These are phyloP conservation scores for Basidiobolus meristosporus DNA, from an alignment of 371 early-diverging fungal genomes.

Conservation along the genomic window DNA sequence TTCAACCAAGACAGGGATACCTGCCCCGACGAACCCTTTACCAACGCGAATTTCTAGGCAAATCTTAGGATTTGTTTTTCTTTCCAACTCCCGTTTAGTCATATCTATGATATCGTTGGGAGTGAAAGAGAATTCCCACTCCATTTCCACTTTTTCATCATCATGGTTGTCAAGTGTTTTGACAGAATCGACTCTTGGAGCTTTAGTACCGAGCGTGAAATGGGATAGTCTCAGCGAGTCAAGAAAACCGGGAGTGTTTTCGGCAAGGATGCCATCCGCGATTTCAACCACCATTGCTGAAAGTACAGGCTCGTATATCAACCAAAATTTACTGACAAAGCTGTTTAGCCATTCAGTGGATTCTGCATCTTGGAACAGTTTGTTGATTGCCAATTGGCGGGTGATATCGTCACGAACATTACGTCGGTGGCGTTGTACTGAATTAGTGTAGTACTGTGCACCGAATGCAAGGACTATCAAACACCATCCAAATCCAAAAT, in stretches of 20 bases:
- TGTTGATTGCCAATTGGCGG: background rate
- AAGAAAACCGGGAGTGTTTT: slow-evolving; percentile 71
- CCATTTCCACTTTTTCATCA: slow-evolving; percentile 83
- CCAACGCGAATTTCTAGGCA: slow-evolving; percentile 79
- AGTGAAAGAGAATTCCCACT: slow-evolving; percentile 77
- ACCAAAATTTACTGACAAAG: slow-evolving; percentile 80
- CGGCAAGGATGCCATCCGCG: slow-evolving; percentile 50
- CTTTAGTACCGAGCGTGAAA: slow-evolving; percentile 91
- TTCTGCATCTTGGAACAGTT: slow-evolving; percentile 28
- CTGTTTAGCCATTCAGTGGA: slow-evolving; percentile 94
- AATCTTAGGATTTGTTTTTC: slow-evolving; percentile 78
- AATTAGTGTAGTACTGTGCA: slow-evolving; percentile 49
- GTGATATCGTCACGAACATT: slow-evolving; percentile 46
- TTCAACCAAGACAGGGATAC: slow-evolving; percentile 79
- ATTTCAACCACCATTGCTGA: slow-evolving; percentile 53
- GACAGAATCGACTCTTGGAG: slow-evolving; percentile 80
- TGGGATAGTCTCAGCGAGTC: slow-evolving; percentile 76
- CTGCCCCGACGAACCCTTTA: slow-evolving; percentile 71
- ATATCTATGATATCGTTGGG: slow-evolving; percentile 58
- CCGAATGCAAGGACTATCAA: no score
- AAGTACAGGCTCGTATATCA: slow-evolving; percentile 82
- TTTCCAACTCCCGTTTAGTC: slow-evolving; percentile 28
- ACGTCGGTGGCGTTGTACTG: slow-evolving; percentile 33
- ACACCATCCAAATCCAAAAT: no score
- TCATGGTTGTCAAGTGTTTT: slow-evolving; percentile 52